These are phyloP conservation scores for Kodamaea plutei DNA, from an alignment of 1,139 yeast species.

Conservation along the genomic window DNA sequence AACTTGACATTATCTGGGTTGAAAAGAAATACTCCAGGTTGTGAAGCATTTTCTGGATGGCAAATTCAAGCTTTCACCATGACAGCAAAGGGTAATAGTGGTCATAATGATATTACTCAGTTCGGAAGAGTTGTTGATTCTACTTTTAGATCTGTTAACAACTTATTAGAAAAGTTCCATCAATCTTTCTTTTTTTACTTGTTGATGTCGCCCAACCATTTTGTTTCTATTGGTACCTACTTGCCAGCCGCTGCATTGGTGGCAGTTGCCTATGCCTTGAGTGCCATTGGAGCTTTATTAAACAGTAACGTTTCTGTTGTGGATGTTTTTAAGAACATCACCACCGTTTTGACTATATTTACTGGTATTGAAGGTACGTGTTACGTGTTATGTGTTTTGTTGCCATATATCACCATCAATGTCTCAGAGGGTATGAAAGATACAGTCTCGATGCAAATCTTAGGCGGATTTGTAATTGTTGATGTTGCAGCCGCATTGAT, in stretches of 20 bases:
- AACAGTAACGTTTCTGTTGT: constrained; percentile 33
- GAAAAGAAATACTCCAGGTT: constrained; percentile 54
- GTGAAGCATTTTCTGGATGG: constrained; percentile 95
- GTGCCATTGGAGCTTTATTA: constrained; percentile 60
- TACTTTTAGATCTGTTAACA: constrained; percentile 82
- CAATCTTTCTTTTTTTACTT: constrained; percentile 94
- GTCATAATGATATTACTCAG: constrained; percentile 77
- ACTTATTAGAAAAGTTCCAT: constrained; percentile 90
- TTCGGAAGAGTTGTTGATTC: constrained; percentile 90
- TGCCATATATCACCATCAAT: constrained; percentile 23
- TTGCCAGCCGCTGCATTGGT: constrained; percentile 79
- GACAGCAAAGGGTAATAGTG: constrained; percentile 56
- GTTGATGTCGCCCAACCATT: constrained; percentile 69
- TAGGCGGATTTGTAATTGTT: constrained; percentile 17
- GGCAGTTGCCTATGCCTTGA: constrained; percentile 66
- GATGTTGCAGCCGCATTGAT: constrained; percentile 18
- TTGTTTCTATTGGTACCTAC: constrained; percentile 92
- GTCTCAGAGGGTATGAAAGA: constrained; percentile 14
- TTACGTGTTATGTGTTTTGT: constrained; percentile 22
- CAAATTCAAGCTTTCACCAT: constrained; percentile 87
- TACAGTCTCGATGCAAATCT: constrained; percentile 15
- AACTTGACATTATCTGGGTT: constrained; percentile 72
- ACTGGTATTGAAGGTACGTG: constrained; percentile 34
- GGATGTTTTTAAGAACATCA: constrained; percentile 23
- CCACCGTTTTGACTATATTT: constrained; percentile 26